Evolutionary conservation across 768 basidiomycete genomes (phyloP).

Genomic region (Pholiota molesta): DNA sequence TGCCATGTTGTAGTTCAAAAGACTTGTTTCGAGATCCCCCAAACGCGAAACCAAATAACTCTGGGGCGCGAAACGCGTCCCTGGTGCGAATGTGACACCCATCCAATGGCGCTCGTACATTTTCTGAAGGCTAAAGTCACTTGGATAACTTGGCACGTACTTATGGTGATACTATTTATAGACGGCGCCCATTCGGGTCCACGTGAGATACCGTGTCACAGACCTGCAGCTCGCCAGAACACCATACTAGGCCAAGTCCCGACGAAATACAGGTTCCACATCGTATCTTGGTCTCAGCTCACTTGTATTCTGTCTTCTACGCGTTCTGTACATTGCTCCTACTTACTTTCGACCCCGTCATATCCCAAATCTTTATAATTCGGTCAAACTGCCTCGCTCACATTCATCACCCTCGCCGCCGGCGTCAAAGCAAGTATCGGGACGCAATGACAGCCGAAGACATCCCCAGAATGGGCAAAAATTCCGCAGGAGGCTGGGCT

Average conservation of each 20-base stretch:
- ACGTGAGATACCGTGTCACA: slow-evolving; percentile 3
- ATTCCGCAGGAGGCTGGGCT: slow-evolving; percentile 39
- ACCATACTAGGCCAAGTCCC: not conserved
- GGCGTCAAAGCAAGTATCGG: slow-evolving; percentile 51
- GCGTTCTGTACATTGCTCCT: not conserved
- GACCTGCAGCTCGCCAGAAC: not conserved
- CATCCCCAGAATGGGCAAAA: slow-evolving; percentile 34
- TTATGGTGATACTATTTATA: slow-evolving; percentile 10
- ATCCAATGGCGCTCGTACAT: not conserved
- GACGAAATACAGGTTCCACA: not conserved
- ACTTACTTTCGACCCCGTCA: not conserved
- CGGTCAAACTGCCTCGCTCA: slow-evolving; percentile 76
- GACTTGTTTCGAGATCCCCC: not conserved
- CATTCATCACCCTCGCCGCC: slow-evolving; percentile 78
- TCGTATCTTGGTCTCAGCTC: not conserved
- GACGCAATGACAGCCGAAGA: slow-evolving; percentile 53
- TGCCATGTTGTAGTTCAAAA: slow-evolving; percentile 5
- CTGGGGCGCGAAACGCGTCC: slow-evolving; percentile 1
- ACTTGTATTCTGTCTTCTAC: not conserved
- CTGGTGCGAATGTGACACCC: not conserved
- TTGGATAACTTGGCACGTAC: not conserved
- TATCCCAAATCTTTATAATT: slow-evolving; percentile 11
- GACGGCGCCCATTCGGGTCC: not conserved
- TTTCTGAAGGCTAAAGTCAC: not conserved
- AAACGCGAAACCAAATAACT: slow-evolving; percentile 10